Evolutionary conservation across 768 basidiomycete genomes (phyloP).

Genomic region (Collybiopsis confluens): DNA sequence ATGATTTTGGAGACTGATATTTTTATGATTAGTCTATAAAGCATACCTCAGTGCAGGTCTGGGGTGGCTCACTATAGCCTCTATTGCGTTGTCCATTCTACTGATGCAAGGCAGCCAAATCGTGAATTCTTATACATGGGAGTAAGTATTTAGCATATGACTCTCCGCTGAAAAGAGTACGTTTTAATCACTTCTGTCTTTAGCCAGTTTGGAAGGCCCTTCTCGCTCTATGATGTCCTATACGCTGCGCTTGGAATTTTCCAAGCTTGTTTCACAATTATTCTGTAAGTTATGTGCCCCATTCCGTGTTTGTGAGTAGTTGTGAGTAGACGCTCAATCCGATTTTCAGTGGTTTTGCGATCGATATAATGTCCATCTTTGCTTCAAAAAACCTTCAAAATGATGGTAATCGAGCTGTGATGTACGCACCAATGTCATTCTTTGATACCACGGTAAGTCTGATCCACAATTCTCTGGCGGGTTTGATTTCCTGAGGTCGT

Average conservation of each 20-base stretch:
- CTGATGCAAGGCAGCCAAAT: conserved; percentile 62
- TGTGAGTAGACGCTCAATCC: not conserved
- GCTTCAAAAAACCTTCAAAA: conserved; percentile 64
- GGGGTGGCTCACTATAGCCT: conserved; percentile 44
- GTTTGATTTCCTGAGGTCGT: not conserved
- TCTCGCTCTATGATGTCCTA: conserved; percentile 58
- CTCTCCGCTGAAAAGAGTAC: no score
- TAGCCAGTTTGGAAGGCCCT: conserved; percentile 44
- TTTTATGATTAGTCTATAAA: conserved; percentile 43
- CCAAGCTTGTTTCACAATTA: conserved; percentile 53
- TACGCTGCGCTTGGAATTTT: conserved; percentile 60
- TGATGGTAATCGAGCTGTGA: conserved; percentile 49
- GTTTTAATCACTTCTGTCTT: not conserved
- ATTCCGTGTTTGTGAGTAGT: no score
- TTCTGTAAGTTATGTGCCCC: conserved; percentile 34
- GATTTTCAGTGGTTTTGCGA: conserved; percentile 38
- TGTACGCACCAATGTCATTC: conserved; percentile 73
- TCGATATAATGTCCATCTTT: conserved; percentile 53
- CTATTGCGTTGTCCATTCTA: conserved; percentile 44
- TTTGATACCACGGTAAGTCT: conserved; percentile 63
- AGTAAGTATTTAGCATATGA: conserved; percentile 33
- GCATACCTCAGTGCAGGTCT: conserved; percentile 55
- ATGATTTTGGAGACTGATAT: not conserved
- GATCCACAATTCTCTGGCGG: no score
- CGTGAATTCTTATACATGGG: conserved; percentile 57